phyloP scores from a whole-genome alignment of 2,329 filamentous ascomycete species.

The Exophiala bonariae region DNA sequence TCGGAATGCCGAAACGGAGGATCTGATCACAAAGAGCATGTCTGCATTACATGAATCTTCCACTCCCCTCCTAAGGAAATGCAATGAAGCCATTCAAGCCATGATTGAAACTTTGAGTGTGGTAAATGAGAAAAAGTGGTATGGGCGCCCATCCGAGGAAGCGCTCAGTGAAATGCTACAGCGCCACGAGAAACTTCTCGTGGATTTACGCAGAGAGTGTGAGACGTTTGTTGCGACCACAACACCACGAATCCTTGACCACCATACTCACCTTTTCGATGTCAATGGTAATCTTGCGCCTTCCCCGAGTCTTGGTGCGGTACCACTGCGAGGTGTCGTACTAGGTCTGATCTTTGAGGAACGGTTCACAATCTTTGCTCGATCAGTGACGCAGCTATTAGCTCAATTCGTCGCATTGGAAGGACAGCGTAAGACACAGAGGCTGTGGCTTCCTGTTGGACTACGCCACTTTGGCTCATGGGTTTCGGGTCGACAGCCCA shows the following conservation, averaged over 20 bases:
- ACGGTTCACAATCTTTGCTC: slow-evolving; percentile 35
- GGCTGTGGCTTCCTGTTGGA: slow-evolving; percentile 46
- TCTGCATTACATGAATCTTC: slow-evolving; percentile 34
- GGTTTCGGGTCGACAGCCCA: slow-evolving; percentile 31
- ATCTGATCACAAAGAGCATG: slow-evolving; percentile 34
- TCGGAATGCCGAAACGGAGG: slow-evolving; percentile 38
- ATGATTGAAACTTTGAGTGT: slow-evolving; percentile 32
- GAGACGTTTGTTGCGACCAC: slow-evolving; percentile 24
- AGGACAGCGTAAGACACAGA: slow-evolving; percentile 34
- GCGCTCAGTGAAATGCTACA: not conserved
- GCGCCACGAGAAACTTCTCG: slow-evolving; percentile 26
- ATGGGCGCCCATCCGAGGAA: slow-evolving; percentile 28
- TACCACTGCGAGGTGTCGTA: slow-evolving; percentile 42
- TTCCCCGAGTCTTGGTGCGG: slow-evolving; percentile 25
- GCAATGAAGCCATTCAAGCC: slow-evolving; percentile 28
- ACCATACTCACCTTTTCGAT: slow-evolving; percentile 44
- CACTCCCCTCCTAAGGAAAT: slow-evolving; percentile 29
- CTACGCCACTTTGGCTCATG: slow-evolving; percentile 43
- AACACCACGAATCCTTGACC: slow-evolving; percentile 42
- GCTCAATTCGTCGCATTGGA: slow-evolving; percentile 39
- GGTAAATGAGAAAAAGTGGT: slow-evolving; percentile 33
- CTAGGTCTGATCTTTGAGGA: slow-evolving; percentile 52
- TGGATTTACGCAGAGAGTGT: slow-evolving; percentile 31
- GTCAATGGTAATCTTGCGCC: slow-evolving; percentile 39
- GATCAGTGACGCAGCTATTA: slow-evolving; percentile 38